Evolutionary conservation across 139 green algal genomes (phyloP), one percentile per base, ranked within the genome.

Genomic region (Chlorella vulgaris): DNA sequence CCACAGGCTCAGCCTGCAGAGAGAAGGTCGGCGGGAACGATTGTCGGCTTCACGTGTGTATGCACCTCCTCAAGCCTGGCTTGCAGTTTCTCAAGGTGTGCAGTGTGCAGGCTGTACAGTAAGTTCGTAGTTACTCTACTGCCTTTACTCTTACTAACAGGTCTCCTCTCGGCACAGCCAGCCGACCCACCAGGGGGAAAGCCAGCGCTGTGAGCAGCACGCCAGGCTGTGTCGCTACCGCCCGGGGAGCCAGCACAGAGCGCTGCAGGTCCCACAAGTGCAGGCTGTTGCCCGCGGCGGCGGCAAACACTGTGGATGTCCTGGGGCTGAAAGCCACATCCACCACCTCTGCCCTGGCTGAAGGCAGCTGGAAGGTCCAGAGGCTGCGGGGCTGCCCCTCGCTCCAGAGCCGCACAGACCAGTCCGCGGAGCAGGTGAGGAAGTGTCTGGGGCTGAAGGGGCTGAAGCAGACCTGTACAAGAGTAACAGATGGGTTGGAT

Each of bases 311-410:
- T 1, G 94, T 98, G n/a, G 86, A 87, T 69, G 90, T 93, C 50
- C 43, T 85, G 2, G 94, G 94, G 62, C 91, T 97, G 93, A 94
- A 98, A 66, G 91, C 81, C 51, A 94, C 90, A 53, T 95, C 93
- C 53, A 87, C 73, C 7, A 95, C 89, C 77, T 93, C 90, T 7
- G 92, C 85, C 39, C 80, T 90, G 60, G 35, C 24, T 8, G 19
- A n/a, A 0, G 84, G 84, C 33, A 80, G 86, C 71, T 93, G 88
- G 86, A 97, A 94, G 8, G 82, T 91, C 29, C 94, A 81, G 51
- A 96, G 86, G 33, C 29, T 58, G 31, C 78, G 82, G 8, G 75
- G 61, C 63, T 88, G 63, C 31, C 84, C 88, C 75, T 93, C 91
- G 26, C 84, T 78, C 94, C 94, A 97, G 76, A 97, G 82, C 68